phyloP scores from a whole-genome alignment of 352 stramenopile genomes.

The Phytophthora niederhauseri region DNA sequence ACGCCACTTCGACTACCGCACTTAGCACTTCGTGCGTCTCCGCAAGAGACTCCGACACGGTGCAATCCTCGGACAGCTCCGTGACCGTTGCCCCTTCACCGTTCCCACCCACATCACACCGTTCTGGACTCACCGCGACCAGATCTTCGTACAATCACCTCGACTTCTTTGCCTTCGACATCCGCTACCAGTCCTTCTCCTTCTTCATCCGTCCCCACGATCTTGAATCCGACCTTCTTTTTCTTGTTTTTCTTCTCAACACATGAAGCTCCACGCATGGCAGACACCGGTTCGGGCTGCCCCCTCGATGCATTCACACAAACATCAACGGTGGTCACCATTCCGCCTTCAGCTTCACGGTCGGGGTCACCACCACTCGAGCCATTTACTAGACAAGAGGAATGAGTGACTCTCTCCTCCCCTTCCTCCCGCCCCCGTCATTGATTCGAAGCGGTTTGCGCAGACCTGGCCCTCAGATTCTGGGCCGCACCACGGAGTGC shows the following conservation, averaged over 20 bases:
- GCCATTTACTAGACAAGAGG: background rate
- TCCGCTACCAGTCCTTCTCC: too few species aligned
- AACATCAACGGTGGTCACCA: background rate
- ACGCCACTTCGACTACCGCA: background rate
- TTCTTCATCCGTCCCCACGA: too few species aligned
- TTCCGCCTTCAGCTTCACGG: background rate
- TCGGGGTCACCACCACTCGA: background rate
- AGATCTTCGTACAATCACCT: background rate
- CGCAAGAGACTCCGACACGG: background rate
- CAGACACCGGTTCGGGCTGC: background rate
- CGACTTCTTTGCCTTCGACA: background rate
- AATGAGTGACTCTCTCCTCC: slow-evolving; percentile 1
- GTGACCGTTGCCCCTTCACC: too few species aligned
- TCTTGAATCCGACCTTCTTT: background rate
- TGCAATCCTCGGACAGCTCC: background rate
- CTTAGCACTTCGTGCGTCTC: background rate
- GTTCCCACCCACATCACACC: too few species aligned
- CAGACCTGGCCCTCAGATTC: background rate
- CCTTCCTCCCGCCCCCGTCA: background rate
- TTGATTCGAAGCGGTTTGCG: background rate
- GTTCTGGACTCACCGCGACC: background rate
- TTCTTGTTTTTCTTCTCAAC: background rate
- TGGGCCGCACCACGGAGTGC: background rate
- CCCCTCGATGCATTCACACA: background rate
- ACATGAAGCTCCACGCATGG: background rate